A percentile compares a stretch with the other conserved stretches of the same genome.
phyloP scores from a whole-genome alignment of 2,329 filamentous ascomycete genomes.

The Phyllosticta citrichinensis region DNA sequence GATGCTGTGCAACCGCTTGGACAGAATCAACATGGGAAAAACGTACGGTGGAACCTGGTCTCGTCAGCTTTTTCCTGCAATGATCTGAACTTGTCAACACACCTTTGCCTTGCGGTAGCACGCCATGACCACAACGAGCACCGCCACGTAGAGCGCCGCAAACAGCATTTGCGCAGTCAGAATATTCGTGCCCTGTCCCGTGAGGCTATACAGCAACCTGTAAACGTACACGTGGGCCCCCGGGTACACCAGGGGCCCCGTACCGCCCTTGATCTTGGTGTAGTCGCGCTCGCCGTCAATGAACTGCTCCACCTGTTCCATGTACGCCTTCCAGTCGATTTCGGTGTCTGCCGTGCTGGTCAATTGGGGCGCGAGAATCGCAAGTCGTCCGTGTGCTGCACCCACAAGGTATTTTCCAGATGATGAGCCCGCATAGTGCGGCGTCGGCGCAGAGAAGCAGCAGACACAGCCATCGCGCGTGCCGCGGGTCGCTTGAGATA shows the following conservation, averaged over 20 bases:
- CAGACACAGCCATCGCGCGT: conserved; percentile 54
- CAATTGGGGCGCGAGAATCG: background rate
- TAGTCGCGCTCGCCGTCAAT: conserved; percentile 83
- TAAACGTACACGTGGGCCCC: conserved; percentile 92
- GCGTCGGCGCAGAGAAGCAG: conserved; percentile 61
- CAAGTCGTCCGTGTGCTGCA: background rate
- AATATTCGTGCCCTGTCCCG: conserved; percentile 66
- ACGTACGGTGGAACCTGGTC: conserved; percentile 71
- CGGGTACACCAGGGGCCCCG: conserved; percentile 90
- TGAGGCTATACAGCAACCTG: conserved; percentile 65
- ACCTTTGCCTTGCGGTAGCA: conserved; percentile 72
- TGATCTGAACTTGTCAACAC: conserved; percentile 13
- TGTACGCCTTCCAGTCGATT: conserved; percentile 96
- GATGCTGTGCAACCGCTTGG: conserved; percentile 87
- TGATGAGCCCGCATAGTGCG: conserved; percentile 60
- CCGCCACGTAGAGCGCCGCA: conserved; percentile 64
- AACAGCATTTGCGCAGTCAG: conserved; percentile 76
- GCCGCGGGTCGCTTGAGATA: conserved; percentile 43
- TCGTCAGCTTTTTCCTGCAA: background rate
- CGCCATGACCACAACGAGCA: conserved; percentile 65
- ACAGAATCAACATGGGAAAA: conserved; percentile 74
- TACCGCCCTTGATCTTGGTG: conserved; percentile 71
- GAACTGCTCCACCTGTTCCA: conserved; percentile 80
- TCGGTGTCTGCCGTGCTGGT: conserved; percentile 63
- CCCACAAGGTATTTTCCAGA: conserved; percentile 78